Evolutionary conservation across 1,284 basidiomycete species (phyloP).

Genomic region (Microbotryum saponariae): DNA sequence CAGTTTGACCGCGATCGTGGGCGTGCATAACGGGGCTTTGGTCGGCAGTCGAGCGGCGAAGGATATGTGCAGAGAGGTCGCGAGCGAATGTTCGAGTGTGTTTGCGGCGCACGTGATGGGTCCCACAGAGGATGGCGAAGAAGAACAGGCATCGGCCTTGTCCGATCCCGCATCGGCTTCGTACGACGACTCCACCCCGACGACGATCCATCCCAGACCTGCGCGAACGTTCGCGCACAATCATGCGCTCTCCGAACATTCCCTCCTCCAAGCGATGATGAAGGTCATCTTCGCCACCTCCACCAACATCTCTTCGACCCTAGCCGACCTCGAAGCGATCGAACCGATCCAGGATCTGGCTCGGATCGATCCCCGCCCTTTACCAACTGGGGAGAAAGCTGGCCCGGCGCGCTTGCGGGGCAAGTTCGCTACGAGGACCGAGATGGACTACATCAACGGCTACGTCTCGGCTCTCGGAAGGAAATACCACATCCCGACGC

Average conservation of each 20-base stretch:
- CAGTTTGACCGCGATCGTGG: conserved; percentile 73
- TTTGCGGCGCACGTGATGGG: conserved; percentile 30
- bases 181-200: background rate
- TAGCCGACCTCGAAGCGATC: conserved; percentile 27
- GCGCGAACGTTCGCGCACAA: no score
- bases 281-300: background rate
- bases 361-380: background rate
- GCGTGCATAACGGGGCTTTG: conserved; percentile 70
- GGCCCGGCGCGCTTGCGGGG: conserved; percentile 44
- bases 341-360: conserved; percentile 34
- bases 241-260: no score
- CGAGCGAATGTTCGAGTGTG: conserved; percentile 34
- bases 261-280: no score
- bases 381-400: conserved; percentile 34
- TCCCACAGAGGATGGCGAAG: background rate
- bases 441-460: conserved; percentile 80
- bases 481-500: conserved; percentile 55
- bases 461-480: conserved; percentile 64
- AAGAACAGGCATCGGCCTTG: no score
- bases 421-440: conserved; percentile 56
- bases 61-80: conserved; percentile 26
- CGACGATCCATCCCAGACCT: background rate
- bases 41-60: conserved; percentile 36
- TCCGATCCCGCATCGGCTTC: no score
- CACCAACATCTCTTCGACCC: conserved; percentile 45